Percentiles rank a stretch among this genome's conserved stretches.
Evolutionary conservation across 179 eudicot species (phyloP).

Genomic region (Nepenthes alata): DNA sequence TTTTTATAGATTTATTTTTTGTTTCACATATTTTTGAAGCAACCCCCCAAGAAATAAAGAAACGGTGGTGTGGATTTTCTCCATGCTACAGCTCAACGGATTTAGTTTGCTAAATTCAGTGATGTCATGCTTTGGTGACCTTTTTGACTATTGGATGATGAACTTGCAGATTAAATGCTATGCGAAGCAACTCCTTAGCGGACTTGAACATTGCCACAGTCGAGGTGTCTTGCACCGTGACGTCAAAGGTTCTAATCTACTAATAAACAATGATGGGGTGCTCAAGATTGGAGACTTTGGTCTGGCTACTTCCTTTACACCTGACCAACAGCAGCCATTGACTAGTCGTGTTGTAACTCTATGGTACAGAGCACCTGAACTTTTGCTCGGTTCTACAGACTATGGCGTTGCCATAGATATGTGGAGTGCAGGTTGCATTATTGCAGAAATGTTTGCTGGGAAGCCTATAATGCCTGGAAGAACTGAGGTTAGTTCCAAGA

Average conservation of each 20-base stretch:
- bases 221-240: conserved; percentile 45
- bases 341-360: conserved; percentile 50
- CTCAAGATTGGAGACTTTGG: conserved; percentile 52
- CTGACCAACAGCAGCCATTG: conserved; percentile 26
- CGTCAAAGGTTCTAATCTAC: conserved; percentile 42
- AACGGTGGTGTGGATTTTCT: too few relatives aligned
- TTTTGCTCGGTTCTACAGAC: conserved; percentile 40
- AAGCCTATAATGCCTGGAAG: conserved; percentile 57
- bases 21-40: too few relatives aligned
- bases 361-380: conserved; percentile 55
- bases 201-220: conserved; percentile 40
- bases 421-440: conserved; percentile 52
- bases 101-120: too few relatives aligned
- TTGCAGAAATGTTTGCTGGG: conserved; percentile 45
- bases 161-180: conserved; percentile 43
- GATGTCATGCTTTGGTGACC: not conserved
- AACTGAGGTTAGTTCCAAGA: conserved; percentile 31
- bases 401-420: conserved; percentile 45
- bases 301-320: conserved; percentile 32
- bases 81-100: too few relatives aligned
- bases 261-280: conserved; percentile 38
- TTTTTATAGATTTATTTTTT: too few relatives aligned
- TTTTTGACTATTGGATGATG: not conserved
- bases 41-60: too few relatives aligned
- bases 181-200: conserved; percentile 32